Percentiles rank a stretch among this genome's conserved stretches.
phyloP scores from a whole-genome alignment of 345 rosid genomes.

The Pistacia atlantica region DNA sequence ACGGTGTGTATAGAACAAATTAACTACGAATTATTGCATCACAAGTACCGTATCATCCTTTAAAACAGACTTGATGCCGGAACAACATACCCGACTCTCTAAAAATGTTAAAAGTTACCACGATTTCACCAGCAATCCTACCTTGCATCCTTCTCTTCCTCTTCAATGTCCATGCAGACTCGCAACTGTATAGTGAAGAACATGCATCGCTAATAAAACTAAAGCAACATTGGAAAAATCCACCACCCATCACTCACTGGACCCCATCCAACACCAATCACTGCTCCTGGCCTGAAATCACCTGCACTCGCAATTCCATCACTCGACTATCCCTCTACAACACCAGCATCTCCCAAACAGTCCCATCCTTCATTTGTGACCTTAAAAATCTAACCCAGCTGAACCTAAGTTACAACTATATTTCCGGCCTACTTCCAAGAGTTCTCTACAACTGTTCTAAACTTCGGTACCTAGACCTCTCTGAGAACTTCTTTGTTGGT shows the following conservation, averaged over 20 bases:
- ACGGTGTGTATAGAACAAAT: too few relatives aligned
- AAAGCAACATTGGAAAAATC: constrained; percentile 46
- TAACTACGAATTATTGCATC: too few relatives aligned
- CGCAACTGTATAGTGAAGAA: constrained; percentile 40
- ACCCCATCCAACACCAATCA: too few relatives aligned
- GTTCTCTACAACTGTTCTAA: constrained; percentile 43
- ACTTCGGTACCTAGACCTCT: constrained; percentile 45
- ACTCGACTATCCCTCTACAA: too few relatives aligned
- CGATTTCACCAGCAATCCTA: background rate
- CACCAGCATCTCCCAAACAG: too few relatives aligned
- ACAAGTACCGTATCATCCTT: too few relatives aligned
- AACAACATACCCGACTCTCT: background rate
- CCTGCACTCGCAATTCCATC: too few relatives aligned
- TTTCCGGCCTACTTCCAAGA: constrained; percentile 41
- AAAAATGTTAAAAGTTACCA: too few relatives aligned
- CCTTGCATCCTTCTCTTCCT: constrained; percentile 15
- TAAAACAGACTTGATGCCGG: background rate
- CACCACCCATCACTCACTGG: constrained; percentile 21
- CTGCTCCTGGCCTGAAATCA: too few relatives aligned
- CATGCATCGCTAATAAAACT: constrained; percentile 36
- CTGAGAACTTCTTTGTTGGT: constrained; percentile 53
- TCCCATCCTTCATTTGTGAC: constrained; percentile 42
- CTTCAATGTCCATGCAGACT: constrained; percentile 21
- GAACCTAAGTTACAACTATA: constrained; percentile 33
- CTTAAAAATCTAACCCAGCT: constrained; percentile 42